A percentile compares a stretch with the other conserved stretches of the same genome.
These are phyloP conservation scores for Saccharomycopsis microspora DNA, from an alignment of 805 yeast genomes.

Conservation along the genomic window DNA sequence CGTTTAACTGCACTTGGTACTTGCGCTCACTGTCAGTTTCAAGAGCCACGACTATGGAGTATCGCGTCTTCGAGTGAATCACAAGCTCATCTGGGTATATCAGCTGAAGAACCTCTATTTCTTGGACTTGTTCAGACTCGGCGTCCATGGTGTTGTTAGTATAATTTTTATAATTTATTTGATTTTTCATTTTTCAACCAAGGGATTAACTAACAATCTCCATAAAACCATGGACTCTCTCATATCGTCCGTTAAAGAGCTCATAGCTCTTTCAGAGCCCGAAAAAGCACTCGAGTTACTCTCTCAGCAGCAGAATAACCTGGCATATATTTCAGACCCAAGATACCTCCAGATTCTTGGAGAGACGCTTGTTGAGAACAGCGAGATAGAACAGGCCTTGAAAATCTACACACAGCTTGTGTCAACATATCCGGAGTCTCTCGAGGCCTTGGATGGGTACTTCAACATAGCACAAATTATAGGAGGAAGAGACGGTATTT, in stretches of 20 bases:
- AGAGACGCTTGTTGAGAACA: conserved; percentile 69
- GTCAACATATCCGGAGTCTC: conserved; percentile 57
- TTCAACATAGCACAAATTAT: conserved; percentile 83
- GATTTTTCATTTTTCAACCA: neutral
- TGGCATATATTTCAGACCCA: conserved; percentile 31
- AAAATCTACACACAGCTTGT: conserved; percentile 48
- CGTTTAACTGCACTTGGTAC: conserved; percentile 46
- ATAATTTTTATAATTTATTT: neutral
- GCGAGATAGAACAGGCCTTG: conserved; percentile 72
- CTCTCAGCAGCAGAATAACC: conserved; percentile 22
- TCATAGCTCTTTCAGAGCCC: conserved; percentile 37
- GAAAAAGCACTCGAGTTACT: conserved; percentile 41
- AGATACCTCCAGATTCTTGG: conserved; percentile 48
- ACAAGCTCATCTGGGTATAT: conserved; percentile 87
- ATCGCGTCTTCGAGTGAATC: conserved; percentile 34
- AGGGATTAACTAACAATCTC: neutral
- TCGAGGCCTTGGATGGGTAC: conserved; percentile 66
- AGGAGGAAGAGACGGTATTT: conserved; percentile 71
- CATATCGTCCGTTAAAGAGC: conserved; percentile 30
- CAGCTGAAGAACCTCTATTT: conserved; percentile 77
- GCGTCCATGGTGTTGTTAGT: conserved; percentile 43
- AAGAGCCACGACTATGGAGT: conserved; percentile 45
- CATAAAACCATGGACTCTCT: conserved; percentile 1
- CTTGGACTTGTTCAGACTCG: conserved; percentile 78
- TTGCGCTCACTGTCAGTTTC: conserved; percentile 56